Base-by-base conservation (phyloP, 805 yeast genomes). In the Wickerhamiella vanderwaltii region DNA sequence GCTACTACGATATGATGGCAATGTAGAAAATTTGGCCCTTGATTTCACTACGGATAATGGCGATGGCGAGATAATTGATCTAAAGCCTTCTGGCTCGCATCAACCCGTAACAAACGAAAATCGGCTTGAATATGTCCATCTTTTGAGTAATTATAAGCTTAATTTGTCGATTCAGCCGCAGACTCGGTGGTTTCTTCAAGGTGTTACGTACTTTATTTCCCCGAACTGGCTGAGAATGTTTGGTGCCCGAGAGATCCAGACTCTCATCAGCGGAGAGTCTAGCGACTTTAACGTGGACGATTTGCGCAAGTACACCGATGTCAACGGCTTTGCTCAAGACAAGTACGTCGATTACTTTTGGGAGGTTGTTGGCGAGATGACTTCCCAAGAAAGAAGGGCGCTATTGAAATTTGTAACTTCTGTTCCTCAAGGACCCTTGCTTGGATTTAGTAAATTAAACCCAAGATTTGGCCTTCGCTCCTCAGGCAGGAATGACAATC, bases 381-480 rank as follows among this genome's bases (percentile, higher is more conserved):
- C 67, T 1, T 63, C 71, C 2, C 69, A 68, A n/a, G 83, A 85
- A 43, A 67, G 75, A 47, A 66, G 74, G 16, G 71, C 72, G 39
- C 70, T 91, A 43, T 61, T 91, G 20, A 83, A 83, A 56, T 91
- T 88, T 63, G 95, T 84, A 20, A 91, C 97, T 0, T 81, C 95
- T 0, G 94, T 85, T 1, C 79, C 95, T 1, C 71, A 87, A 46
- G 95, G 94, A 0, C 98, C 98, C 1, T 64, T 91, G 30, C 67
- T 84, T 19, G 98, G 98, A 0, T 88, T 91, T 56, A 67, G 71
- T 11, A 73, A 77, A 3, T 65, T 85, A 35, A 64, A 62, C 23
- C 98, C 98, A 0, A 67, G 65, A 42, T 85, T 91, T 59, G 94
- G 94, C 1, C 79, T 91, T 35, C 59, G 83, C 29, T 76, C 76